Evolutionary conservation across 164 flowering plant species (phyloP).

Genomic region (Paratinospora sagittata): DNA sequence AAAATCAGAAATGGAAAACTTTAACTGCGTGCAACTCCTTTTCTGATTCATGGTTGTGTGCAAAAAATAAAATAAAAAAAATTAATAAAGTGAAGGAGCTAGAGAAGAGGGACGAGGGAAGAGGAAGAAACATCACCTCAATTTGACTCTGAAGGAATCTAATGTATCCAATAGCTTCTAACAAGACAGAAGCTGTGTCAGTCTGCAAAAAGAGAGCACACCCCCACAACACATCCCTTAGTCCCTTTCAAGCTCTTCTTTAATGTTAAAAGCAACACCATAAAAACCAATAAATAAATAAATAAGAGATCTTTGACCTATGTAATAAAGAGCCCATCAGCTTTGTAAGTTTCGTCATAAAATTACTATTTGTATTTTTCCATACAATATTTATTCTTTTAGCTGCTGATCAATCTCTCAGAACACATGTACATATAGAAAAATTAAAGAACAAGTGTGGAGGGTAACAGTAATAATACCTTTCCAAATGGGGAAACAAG

Average conservation of each 20-base stretch:
- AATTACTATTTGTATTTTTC: not conserved
- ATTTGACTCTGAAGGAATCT: conserved; percentile 95
- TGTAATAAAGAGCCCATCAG: conserved; percentile 5
- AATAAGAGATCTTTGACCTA: conserved; percentile 6
- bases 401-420: not conserved
- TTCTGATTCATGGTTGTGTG: conserved; percentile 18
- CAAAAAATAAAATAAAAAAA: conserved; percentile 5
- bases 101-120: conserved; percentile 8
- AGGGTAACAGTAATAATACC: conserved; percentile 23
- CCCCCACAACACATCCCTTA: conserved; percentile 16
- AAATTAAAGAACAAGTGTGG: not conserved
- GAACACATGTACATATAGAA: not conserved
- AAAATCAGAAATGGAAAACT: conserved; percentile 27
- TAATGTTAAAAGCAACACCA: conserved; percentile 16
- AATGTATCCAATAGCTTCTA: conserved; percentile 94
- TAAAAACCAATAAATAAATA: conserved; percentile 4
- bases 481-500: conserved; percentile 51
- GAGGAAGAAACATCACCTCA: conserved; percentile 58
- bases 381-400: not conserved
- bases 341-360: conserved; percentile 9
- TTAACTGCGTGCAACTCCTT: conserved; percentile 38
- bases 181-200: conserved; percentile 96
- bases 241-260: conserved; percentile 14
- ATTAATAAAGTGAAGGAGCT: conserved; percentile 3
- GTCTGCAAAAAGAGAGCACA: conserved; percentile 74